Conservation (phyloP, 352 stramenopile genomes). For the Pythium biforme region DNA sequence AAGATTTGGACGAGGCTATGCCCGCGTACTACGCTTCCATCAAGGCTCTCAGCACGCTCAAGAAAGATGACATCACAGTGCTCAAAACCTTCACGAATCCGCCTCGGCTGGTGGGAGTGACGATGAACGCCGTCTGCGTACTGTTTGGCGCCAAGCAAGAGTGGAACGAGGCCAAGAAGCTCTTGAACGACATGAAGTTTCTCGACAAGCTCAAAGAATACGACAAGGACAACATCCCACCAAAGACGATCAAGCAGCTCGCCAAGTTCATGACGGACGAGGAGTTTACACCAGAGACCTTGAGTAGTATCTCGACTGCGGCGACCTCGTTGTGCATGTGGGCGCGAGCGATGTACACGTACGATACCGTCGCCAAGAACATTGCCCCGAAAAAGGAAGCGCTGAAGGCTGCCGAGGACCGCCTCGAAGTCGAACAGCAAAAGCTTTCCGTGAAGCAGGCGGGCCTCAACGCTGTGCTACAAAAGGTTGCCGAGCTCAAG, state of each 20-base stretch:
- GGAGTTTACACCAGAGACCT: slow-evolving; percentile 91
- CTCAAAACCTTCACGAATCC: slow-evolving; percentile 93
- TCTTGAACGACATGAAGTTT: slow-evolving; percentile 92
- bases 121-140: slow-evolving; percentile 92
- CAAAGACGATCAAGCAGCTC: slow-evolving; percentile 85
- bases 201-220: slow-evolving; percentile 91
- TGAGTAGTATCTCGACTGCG: slow-evolving; percentile 87
- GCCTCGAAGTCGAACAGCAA: slow-evolving; percentile 82
- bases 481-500: slow-evolving; percentile 89
- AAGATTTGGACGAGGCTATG: slow-evolving; percentile 91
- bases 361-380: slow-evolving; percentile 93
- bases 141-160: slow-evolving; percentile 91
- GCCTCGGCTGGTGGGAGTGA: slow-evolving; percentile 86
- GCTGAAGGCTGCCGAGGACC: slow-evolving; percentile 83
- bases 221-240: slow-evolving; percentile 87
- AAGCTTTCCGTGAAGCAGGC: slow-evolving; percentile 89
- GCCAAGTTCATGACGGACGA: slow-evolving; percentile 91
- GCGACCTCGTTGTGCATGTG: slow-evolving; percentile 94
- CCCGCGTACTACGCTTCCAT: slow-evolving; percentile 91
- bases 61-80: slow-evolving; percentile 92
- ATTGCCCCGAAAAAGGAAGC: slow-evolving; percentile 93
- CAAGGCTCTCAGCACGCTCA: slow-evolving; percentile 91
- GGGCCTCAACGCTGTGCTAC: slow-evolving; percentile 72
- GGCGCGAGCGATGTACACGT: slow-evolving; percentile 92
- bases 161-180: slow-evolving; percentile 90